phyloP scores from a whole-genome alignment of 208 protist species.

The Crithidia fasciculata region DNA sequence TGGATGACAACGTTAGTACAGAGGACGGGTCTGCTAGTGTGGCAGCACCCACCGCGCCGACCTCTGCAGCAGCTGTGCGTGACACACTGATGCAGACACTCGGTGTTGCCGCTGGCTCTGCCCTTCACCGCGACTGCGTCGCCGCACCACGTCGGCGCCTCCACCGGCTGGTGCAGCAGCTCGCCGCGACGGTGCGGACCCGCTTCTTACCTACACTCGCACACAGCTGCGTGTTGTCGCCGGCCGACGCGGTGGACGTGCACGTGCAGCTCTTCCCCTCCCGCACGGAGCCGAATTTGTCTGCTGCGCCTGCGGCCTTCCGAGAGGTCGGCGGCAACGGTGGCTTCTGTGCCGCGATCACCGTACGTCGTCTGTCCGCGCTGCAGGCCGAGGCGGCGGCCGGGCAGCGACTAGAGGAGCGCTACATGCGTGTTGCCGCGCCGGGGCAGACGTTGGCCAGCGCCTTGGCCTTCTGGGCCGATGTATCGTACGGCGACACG shows the following conservation, averaged over 20 bases:
- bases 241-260: constrained; percentile 37
- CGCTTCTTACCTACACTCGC: constrained; percentile 11
- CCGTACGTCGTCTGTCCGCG: constrained; percentile 43
- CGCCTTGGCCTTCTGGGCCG: constrained; percentile 66
- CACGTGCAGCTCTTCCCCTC: constrained; percentile 77
- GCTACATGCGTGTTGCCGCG: constrained; percentile 57
- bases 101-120: constrained; percentile 46
- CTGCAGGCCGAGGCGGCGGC: constrained; percentile 39
- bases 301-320: constrained; percentile 6
- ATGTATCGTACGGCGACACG: constrained; percentile 37
- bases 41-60: no score
- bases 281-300: not conserved
- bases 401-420: constrained; percentile 31
- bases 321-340: not conserved
- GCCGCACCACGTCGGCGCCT: constrained; percentile 41
- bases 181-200: constrained; percentile 16
- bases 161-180: constrained; percentile 10
- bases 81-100: constrained; percentile 20
- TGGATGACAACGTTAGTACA: not conserved
- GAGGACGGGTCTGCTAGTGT: not conserved
- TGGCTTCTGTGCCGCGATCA: constrained; percentile 52
- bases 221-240: not conserved
- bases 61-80: not conserved
- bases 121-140: constrained; percentile 60
- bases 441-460: constrained; percentile 68